Percentiles rank a stretch among this genome's conserved stretches.
phyloP scores from a whole-genome alignment of 1,284 basidiomycete genomes.

The Laetiporus sulphureus region DNA sequence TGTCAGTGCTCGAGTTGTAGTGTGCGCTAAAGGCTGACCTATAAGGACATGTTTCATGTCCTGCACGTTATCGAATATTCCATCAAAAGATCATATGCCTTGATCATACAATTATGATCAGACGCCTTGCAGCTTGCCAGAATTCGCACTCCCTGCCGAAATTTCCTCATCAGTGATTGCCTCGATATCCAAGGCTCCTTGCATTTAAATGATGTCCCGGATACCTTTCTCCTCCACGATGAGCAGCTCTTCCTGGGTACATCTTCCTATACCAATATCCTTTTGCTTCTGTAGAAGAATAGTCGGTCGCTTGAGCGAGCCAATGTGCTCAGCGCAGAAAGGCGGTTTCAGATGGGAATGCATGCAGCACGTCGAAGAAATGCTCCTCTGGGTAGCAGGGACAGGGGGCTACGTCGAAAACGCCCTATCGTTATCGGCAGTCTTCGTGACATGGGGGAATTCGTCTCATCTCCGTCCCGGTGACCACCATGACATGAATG shows the following conservation, averaged over 20 bases:
- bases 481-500: too few relatives aligned
- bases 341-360: too few relatives aligned
- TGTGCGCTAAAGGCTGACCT: conserved; percentile 32
- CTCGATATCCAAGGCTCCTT: conserved; percentile 35
- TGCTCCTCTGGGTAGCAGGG: too few relatives aligned
- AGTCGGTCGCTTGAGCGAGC: conserved; percentile 40
- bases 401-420: too few relatives aligned
- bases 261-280: conserved; percentile 28
- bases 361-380: too few relatives aligned
- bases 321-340: conserved; percentile 37
- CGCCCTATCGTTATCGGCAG: too few relatives aligned
- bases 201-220: conserved; percentile 33
- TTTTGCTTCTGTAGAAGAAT: conserved; percentile 35
- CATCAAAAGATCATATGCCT: conserved; percentile 42
- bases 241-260: conserved; percentile 30
- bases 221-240: conserved; percentile 40
- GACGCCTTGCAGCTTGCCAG: too few relatives aligned
- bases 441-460: too few relatives aligned
- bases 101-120: background rate
- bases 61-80: conserved; percentile 54
- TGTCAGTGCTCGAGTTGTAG: conserved; percentile 4
- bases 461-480: too few relatives aligned
- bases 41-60: conserved; percentile 53
- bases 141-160: conserved; percentile 23
- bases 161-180: conserved; percentile 47